Evolutionary conservation across 768 basidiomycete genomes (phyloP).

Genomic region (Leccinum longicurvipes): DNA sequence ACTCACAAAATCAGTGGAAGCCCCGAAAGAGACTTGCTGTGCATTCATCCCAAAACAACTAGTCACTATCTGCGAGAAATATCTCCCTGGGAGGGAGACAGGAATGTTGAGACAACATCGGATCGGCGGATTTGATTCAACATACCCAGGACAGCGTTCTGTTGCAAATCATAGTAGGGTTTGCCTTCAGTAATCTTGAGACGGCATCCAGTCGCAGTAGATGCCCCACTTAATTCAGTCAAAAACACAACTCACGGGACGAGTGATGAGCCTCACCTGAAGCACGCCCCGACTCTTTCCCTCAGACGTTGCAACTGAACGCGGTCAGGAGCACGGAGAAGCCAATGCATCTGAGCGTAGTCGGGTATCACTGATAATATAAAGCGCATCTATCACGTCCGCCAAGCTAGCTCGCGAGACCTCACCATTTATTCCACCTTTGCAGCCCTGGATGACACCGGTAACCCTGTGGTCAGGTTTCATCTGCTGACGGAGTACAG

Average conservation of each 20-base stretch:
- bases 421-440: slow-evolving; percentile 69
- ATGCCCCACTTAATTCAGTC: slow-evolving; percentile 52
- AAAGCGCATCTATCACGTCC: neutral
- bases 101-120: slow-evolving; percentile 4
- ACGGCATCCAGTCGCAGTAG: slow-evolving; percentile 57
- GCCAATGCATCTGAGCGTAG: slow-evolving; percentile 71
- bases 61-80: slow-evolving; percentile 47
- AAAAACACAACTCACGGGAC: slow-evolving; percentile 1
- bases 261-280: slow-evolving; percentile 49
- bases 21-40: slow-evolving; percentile 39
- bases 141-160: slow-evolving; percentile 56
- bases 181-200: slow-evolving; percentile 40
- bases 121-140: slow-evolving; percentile 1
- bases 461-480: slow-evolving; percentile 79
- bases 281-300: slow-evolving; percentile 63
- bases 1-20: slow-evolving; percentile 79
- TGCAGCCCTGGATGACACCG: slow-evolving; percentile 67
- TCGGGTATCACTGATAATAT: slow-evolving; percentile 70
- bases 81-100: slow-evolving; percentile 48
- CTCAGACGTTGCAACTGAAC: slow-evolving; percentile 51
- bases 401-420: neutral
- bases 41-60: slow-evolving; percentile 42
- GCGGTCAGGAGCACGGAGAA: slow-evolving; percentile 64
- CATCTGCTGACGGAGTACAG: slow-evolving; percentile 83
- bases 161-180: slow-evolving; percentile 55